A percentile compares a stretch with the other conserved stretches of the same genome.
Evolutionary conservation across 176 grass and related monocot genomes (phyloP).

Genomic region (Rhynchospora pubera): DNA sequence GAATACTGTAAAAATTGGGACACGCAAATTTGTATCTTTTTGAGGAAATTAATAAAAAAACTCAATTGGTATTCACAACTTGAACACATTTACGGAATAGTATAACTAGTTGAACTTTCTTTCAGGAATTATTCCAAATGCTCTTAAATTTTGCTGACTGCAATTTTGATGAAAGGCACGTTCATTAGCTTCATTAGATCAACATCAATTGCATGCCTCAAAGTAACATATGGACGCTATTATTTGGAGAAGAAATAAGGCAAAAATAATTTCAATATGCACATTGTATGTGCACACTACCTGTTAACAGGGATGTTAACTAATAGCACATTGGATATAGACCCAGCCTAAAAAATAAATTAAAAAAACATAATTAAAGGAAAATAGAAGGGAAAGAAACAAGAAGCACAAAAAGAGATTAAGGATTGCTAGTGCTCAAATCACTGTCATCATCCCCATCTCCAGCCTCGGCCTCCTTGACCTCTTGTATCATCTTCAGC

Average conservation of each 20-base stretch:
- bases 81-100: not conserved
- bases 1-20: no score
- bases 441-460: conserved; percentile 68
- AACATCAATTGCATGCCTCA: not conserved
- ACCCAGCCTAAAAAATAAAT: not conserved
- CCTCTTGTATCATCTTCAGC: conserved; percentile 98
- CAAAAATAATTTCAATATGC: conserved; percentile 2
- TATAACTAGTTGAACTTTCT: not conserved
- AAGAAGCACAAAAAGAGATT: conserved; percentile 19
- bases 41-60: not conserved
- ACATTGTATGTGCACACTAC: not conserved
- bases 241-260: not conserved
- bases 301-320: not conserved
- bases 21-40: not conserved
- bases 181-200: not conserved
- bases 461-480: conserved; percentile 65
- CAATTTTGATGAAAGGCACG: not conserved
- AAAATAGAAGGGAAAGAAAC: not conserved
- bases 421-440: conserved; percentile 56
- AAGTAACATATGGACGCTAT: not conserved
- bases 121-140: not conserved
- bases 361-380: not conserved
- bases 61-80: not conserved
- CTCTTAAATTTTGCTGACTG: not conserved
- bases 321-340: conserved; percentile 1